Conservation (phyloP, 1,139 yeast species). For the Protomyces arabidopsidicola region DNA sequence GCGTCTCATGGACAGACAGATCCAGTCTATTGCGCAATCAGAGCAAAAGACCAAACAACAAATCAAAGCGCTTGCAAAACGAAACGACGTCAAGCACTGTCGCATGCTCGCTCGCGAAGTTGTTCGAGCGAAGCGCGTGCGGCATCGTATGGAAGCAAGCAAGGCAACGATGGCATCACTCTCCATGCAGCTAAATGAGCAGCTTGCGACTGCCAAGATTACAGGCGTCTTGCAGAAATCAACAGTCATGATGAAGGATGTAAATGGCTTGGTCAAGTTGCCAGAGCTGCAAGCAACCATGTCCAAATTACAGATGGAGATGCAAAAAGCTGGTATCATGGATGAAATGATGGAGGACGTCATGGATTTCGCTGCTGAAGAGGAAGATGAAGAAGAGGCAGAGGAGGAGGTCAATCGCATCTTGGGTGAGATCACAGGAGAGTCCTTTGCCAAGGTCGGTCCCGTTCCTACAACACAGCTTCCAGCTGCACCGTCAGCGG, state of each 20-base stretch:
- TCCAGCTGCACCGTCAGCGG: conserved; percentile 41
- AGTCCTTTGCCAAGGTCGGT: conserved; percentile 38
- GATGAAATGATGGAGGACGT: conserved; percentile 95
- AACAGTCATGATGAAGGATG: conserved; percentile 82
- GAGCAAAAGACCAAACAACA: conserved; percentile 64
- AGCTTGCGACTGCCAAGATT: conserved; percentile 76
- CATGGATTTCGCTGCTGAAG: conserved; percentile 65
- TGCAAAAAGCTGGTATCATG: conserved; percentile 75
- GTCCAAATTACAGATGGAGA: conserved; percentile 80
- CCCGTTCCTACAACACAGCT: conserved; percentile 42
- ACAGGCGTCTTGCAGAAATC: conserved; percentile 78
- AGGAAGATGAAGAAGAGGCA: conserved; percentile 62
- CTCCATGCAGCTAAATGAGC: conserved; percentile 84
- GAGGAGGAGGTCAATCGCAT: conserved; percentile 65
- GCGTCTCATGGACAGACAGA: conserved; percentile 75
- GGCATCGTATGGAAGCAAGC: conserved; percentile 67
- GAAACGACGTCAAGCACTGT: conserved; percentile 71
- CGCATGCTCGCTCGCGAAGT: conserved; percentile 77
- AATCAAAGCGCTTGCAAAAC: conserved; percentile 70
- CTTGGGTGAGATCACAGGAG: conserved; percentile 50
- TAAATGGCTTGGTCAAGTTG: conserved; percentile 67
- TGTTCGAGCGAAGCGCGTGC: conserved; percentile 67
- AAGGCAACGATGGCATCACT: conserved; percentile 84
- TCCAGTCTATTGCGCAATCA: conserved; percentile 52
- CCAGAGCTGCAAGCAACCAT: conserved; percentile 82